A percentile compares a stretch with the other conserved stretches of the same genome.
Conservation (phyloP, 495 filamentous ascomycete species). For the Elasticomyces elasticus region DNA sequence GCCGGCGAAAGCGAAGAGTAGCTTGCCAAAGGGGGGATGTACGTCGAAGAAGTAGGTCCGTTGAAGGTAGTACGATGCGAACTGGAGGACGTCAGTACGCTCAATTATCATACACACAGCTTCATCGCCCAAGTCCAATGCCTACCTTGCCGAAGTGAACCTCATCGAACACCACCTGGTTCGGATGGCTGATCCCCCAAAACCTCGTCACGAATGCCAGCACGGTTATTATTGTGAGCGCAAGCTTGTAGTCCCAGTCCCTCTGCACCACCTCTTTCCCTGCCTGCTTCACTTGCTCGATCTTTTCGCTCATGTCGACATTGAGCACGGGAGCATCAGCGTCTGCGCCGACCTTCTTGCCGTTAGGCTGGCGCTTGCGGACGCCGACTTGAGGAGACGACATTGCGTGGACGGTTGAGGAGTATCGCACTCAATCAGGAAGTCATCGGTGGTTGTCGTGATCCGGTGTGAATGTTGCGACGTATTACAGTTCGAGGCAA, state of each 20-base stretch:
- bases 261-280: constrained; percentile 28
- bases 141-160: constrained; percentile 98
- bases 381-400: constrained; percentile 26
- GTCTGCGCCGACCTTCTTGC: too few relatives aligned
- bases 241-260: constrained; percentile 81
- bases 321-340: constrained; percentile 11
- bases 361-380: constrained; percentile 27
- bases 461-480: too few relatives aligned
- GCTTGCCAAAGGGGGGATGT: constrained; percentile 90
- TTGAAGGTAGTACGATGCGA: constrained; percentile 93
- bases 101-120: not conserved
- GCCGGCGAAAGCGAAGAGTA: constrained; percentile 84
- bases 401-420: too few relatives aligned
- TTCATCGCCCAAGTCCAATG: not conserved
- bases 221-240: constrained; percentile 62
- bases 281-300: constrained; percentile 21
- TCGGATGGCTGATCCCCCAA: constrained; percentile 86
- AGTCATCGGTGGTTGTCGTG: too few relatives aligned
- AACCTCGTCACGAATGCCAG: constrained; percentile 87
- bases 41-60: constrained; percentile 99
- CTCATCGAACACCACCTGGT: constrained; percentile 97
- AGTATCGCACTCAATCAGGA: too few relatives aligned
- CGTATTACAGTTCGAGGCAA: too few relatives aligned
- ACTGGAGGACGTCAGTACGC: constrained; percentile 40
- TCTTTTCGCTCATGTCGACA: constrained; percentile 13